Conservation (phyloP, 371 early-diverging fungal species). For the Syncephalastrum monosporum region DNA sequence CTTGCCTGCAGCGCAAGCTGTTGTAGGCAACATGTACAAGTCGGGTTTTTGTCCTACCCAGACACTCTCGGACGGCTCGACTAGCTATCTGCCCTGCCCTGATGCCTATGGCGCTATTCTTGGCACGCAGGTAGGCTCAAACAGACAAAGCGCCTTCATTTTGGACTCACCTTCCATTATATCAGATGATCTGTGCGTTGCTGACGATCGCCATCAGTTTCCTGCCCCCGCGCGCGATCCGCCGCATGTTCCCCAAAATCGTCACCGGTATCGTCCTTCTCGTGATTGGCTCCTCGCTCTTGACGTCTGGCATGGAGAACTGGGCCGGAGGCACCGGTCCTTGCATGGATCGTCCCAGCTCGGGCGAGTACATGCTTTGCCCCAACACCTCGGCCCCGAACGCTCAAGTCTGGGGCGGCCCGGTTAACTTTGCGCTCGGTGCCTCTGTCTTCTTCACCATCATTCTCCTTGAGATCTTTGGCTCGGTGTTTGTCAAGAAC, state of each 20-base stretch:
- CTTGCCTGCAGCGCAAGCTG: constrained; percentile 34
- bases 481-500: constrained; percentile 59
- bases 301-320: constrained; percentile 43
- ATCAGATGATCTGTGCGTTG: constrained; percentile 44
- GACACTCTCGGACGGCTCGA: constrained; percentile 37
- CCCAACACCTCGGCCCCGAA: constrained; percentile 48
- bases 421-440: constrained; percentile 54
- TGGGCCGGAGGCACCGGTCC: constrained; percentile 55
- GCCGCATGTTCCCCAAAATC: constrained; percentile 52
- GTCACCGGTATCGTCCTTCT: constrained; percentile 52
- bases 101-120: constrained; percentile 57
- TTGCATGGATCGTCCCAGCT: constrained; percentile 33
- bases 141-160: neutral
- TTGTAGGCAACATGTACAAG: constrained; percentile 45
- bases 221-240: constrained; percentile 48
- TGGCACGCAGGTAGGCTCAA: constrained; percentile 37
- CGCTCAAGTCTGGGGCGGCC: constrained; percentile 51
- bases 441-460: constrained; percentile 55
- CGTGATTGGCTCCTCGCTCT: constrained; percentile 50
- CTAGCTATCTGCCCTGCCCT: constrained; percentile 47
- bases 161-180: neutral
- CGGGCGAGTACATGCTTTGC: constrained; percentile 32
- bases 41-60: constrained; percentile 51
- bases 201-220: constrained; percentile 47
- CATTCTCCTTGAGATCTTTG: constrained; percentile 54